Evolutionary conservation across 2,329 filamentous ascomycete genomes (phyloP).

Genomic region (Capronia americana): DNA sequence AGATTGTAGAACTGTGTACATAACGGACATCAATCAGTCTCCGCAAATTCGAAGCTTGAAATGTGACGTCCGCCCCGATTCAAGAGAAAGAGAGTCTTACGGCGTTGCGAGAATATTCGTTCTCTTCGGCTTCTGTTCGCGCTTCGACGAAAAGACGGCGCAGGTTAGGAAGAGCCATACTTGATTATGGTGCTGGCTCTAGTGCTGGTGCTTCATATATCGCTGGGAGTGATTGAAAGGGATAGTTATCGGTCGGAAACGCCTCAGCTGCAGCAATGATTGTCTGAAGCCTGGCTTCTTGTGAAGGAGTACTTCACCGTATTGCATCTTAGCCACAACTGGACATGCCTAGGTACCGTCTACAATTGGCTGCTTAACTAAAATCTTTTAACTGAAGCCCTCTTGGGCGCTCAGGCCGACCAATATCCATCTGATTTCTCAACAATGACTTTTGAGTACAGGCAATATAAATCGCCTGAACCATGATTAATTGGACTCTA

Average conservation of each 20-base stretch:
- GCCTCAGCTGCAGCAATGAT: too few species aligned
- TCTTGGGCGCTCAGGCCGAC: too few species aligned
- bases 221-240: neutral
- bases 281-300: neutral
- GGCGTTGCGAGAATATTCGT: conserved; percentile 89
- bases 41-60: neutral
- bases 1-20: conserved; percentile 87
- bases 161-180: conserved; percentile 76
- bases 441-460: neutral
- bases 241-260: too few species aligned
- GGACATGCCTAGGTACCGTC: too few species aligned
- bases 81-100: conserved; percentile 59
- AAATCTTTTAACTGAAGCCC: too few species aligned
- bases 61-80: too few species aligned
- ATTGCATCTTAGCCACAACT: too few species aligned
- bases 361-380: too few species aligned
- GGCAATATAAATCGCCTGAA: too few species aligned
- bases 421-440: neutral
- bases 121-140: conserved; percentile 89
- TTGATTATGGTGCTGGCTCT: neutral
- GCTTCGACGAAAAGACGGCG: conserved; percentile 94
- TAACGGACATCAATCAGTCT: conserved; percentile 16
- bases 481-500: too few species aligned
- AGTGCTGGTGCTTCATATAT: too few species aligned
- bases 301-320: neutral